Conservation (phyloP, 306 rosid species). For the Biancaea sappan region DNA sequence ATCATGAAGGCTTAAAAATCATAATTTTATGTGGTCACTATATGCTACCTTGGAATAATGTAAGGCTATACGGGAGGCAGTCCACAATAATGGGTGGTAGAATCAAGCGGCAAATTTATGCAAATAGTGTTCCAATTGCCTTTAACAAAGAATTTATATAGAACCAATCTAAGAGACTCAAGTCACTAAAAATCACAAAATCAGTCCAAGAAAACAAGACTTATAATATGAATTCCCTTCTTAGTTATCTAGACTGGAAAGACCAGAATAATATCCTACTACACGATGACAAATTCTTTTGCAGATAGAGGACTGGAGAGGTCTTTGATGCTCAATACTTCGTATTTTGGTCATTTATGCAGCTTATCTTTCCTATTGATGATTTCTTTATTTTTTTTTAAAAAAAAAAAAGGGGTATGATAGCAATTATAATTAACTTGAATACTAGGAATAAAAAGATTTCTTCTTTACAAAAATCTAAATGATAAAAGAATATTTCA, state of each 20-base stretch:
- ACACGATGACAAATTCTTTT: background rate
- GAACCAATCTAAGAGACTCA: background rate
- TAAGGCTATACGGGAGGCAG: background rate
- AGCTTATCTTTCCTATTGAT: background rate
- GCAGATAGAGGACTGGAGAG: background rate
- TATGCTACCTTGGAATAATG: background rate
- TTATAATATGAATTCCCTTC: background rate
- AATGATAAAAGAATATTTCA: background rate
- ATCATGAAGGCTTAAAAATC: background rate
- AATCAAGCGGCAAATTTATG: background rate
- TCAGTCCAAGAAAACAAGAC: background rate
- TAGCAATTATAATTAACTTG: background rate
- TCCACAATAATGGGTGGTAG: background rate
- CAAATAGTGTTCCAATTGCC: background rate
- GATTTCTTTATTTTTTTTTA: background rate
- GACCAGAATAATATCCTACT: background rate
- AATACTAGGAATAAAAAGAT: too few species aligned
- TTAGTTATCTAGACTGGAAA: background rate
- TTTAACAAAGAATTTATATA: background rate
- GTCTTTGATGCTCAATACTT: too few species aligned
- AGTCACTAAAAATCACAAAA: background rate
- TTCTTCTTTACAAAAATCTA: too few species aligned
- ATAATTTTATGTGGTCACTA: background rate
- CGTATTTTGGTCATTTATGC: background rate
- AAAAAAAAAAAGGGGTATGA: background rate